Conservation (phyloP, 768 basidiomycete genomes). For the Lepiota venenata region DNA sequence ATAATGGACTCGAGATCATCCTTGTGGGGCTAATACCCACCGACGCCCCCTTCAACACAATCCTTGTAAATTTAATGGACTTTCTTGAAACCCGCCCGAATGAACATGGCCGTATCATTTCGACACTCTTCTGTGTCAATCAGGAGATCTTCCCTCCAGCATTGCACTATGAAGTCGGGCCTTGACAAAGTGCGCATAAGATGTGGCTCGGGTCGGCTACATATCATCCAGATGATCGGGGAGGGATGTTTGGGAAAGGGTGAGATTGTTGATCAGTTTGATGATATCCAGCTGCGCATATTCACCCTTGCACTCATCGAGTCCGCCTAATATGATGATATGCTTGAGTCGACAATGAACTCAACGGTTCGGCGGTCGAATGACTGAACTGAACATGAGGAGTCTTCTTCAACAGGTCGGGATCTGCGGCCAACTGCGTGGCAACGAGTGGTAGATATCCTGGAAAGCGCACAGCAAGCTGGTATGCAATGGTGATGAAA, state of each 20-base stretch:
- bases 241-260: not conserved
- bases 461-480: not conserved
- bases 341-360: not conserved
- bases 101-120: not conserved
- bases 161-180: not conserved
- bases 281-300: conserved; percentile 8
- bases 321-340: conserved; percentile 6
- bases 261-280: not conserved
- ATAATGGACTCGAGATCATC: not conserved
- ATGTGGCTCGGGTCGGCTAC: conserved; percentile 12
- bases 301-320: conserved; percentile 13
- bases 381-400: not conserved
- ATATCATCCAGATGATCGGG: conserved; percentile 7
- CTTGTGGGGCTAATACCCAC: conserved; percentile 9
- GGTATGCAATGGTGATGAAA: not conserved
- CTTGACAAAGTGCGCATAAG: not conserved
- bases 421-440: not conserved
- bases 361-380: not conserved
- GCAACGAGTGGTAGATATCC: not conserved
- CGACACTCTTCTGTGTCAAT: not conserved
- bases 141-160: not conserved
- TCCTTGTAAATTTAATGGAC: not conserved
- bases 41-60: not conserved
- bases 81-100: not conserved
- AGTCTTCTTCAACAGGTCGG: not conserved